Evolutionary conservation across 2,329 filamentous ascomycete species (phyloP), one percentile per base, ranked within the genome.

Genomic region (Gnomoniopsis smithogilvyi): DNA sequence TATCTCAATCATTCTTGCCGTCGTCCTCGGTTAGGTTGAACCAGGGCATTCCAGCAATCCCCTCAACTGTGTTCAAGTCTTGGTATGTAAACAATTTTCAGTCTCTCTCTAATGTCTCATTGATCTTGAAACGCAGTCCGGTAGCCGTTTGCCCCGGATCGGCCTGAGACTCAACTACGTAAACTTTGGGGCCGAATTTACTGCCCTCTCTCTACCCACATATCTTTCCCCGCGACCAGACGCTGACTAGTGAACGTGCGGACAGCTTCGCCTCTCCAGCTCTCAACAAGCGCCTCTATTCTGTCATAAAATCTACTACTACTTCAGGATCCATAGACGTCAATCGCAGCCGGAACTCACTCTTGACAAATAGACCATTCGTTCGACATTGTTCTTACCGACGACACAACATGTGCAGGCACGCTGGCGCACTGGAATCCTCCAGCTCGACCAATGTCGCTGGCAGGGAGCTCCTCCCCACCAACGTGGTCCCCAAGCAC

Each of bases 401-500:
- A 76, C 82, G 88, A 77, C 74, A 80, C 71, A 80, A 78, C 67
- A 94, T 93, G 87, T 91, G 89, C 75, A 84, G 83, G 65, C 67
- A 69, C 51, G 73, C 73, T 45, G 69, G 71, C 43, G 67, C 65
- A 46, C 64, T 68, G 66, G 73, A 73, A 43, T 64, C 67, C 67
- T 69, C 69, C 58, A 68, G 72, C 64, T 71, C 69, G 59, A 70
- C 70, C 57, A 68, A 69, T 58, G 65, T 73, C 54, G 67, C 67
- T 66, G 86, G 84, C 64, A 88, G 94, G 68, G 90, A 96, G 79
- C 88, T 98, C 65, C 82, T 98, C 67, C 95, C 94, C 54, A 87
- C 88, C 75, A 96, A 97, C 70, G 92, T 97, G 69, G 89, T 94
- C 73, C 93, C 94, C n/a, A 77, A 82, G 43, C 92, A 98, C 78